Evolutionary conservation across 257 asterid genomes (phyloP).

Genomic region (Solanum paucissectum): DNA sequence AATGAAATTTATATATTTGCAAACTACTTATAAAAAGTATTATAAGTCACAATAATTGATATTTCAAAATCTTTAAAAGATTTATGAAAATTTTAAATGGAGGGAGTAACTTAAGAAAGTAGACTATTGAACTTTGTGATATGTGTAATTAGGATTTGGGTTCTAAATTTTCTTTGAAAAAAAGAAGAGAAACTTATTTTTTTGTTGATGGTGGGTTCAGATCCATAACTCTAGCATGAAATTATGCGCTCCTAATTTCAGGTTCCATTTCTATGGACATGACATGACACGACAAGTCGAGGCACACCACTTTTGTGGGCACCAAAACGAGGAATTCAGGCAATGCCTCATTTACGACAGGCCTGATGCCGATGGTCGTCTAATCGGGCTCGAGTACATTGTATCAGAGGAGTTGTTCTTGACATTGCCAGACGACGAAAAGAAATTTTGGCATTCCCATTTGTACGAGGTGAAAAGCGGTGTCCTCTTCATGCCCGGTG

Average conservation of each 20-base stretch:
- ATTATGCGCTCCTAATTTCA: background rate
- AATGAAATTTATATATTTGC: too few species aligned
- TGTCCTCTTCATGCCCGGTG: constrained; percentile 62
- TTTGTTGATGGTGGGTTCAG: background rate
- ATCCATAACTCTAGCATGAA: background rate
- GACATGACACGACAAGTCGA: constrained; percentile 94
- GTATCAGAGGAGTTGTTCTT: constrained; percentile 46
- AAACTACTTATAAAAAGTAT: too few species aligned
- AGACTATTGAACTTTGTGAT: background rate
- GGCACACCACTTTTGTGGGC: constrained; percentile 88
- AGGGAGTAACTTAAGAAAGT: background rate
- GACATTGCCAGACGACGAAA: constrained; percentile 74
- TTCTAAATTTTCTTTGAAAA: too few species aligned
- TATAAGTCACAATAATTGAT: too few species aligned
- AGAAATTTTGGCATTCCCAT: constrained; percentile 78
- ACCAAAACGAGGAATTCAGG: constrained; percentile 74
- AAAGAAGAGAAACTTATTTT: too few species aligned
- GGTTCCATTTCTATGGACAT: constrained; percentile 79
- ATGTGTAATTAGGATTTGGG: too few species aligned
- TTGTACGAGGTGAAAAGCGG: constrained; percentile 88
- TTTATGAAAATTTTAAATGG: too few species aligned
- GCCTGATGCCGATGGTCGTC: constrained; percentile 49
- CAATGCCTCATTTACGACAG: constrained; percentile 80
- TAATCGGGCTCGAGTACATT: constrained; percentile 71
- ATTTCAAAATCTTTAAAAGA: too few species aligned